These are phyloP conservation scores for Termitomyces sp. DNA, from an alignment of 768 basidiomycete genomes.

Conservation along the genomic window DNA sequence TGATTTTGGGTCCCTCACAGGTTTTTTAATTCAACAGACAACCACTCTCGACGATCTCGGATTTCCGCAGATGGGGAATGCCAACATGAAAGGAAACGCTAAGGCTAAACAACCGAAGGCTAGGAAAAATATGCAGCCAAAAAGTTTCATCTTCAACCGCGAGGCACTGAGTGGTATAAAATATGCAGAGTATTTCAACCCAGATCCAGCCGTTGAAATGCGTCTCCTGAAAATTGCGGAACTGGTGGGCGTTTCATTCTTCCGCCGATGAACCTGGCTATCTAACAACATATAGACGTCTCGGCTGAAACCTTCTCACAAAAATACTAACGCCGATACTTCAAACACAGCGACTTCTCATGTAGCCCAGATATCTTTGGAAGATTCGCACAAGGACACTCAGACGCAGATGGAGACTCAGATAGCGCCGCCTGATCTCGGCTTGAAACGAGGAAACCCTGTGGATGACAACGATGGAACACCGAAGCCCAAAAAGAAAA, in stretches of 20 bases:
- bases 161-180: slow-evolving; percentile 35
- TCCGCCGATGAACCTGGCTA: background rate
- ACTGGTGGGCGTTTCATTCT: slow-evolving; percentile 34
- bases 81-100: slow-evolving; percentile 32
- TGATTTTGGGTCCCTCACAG: slow-evolving; percentile 27
- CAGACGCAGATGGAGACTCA: slow-evolving; percentile 32
- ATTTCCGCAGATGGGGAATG: slow-evolving; percentile 34
- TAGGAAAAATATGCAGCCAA: slow-evolving; percentile 48
- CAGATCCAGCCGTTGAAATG: slow-evolving; percentile 52
- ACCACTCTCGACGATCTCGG: slow-evolving; percentile 46
- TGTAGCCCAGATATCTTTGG: background rate
- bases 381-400: slow-evolving; percentile 18
- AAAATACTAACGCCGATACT: slow-evolving; percentile 6
- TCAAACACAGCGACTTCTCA: slow-evolving; percentile 6
- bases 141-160: slow-evolving; percentile 53
- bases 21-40: slow-evolving; percentile 52
- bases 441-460: slow-evolving; percentile 30
- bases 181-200: slow-evolving; percentile 69
- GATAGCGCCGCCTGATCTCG: slow-evolving; percentile 16
- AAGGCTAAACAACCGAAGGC: slow-evolving; percentile 36
- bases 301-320: slow-evolving; percentile 4
- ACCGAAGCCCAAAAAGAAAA: slow-evolving; percentile 49
- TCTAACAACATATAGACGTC: slow-evolving; percentile 1
- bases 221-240: slow-evolving; percentile 55
- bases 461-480: slow-evolving; percentile 15